phyloP scores from a whole-genome alignment of 2,329 filamentous ascomycete genomes.

The Coniochaeta sp. region DNA sequence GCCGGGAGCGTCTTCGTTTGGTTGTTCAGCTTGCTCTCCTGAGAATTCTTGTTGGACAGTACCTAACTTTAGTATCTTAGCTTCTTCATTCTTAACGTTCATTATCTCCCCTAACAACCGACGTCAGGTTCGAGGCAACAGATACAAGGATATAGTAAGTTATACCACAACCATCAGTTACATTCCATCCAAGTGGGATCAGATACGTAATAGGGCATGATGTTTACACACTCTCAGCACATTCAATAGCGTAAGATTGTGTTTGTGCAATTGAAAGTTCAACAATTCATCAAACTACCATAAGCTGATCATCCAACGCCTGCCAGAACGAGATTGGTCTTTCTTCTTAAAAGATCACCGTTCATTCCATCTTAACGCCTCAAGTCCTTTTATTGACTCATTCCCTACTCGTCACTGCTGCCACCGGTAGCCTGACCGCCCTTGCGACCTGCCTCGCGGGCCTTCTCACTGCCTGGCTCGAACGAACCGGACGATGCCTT shows the following conservation, averaged over 20 bases:
- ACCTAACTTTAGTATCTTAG: too few relatives aligned
- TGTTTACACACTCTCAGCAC: too few relatives aligned
- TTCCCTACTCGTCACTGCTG: slow-evolving; percentile 1
- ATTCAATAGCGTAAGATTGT: too few relatives aligned
- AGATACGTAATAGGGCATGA: too few relatives aligned
- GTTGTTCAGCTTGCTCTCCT: background rate
- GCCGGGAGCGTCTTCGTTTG: background rate
- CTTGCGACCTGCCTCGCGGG: slow-evolving; percentile 46
- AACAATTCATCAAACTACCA: background rate
- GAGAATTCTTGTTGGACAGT: too few relatives aligned
- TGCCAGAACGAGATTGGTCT: background rate
- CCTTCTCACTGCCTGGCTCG: slow-evolving; percentile 42
- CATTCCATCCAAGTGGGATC: too few relatives aligned
- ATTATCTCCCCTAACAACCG: too few relatives aligned
- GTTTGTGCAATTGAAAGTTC: background rate
- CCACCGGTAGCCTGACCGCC: slow-evolving; percentile 27
- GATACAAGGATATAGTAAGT: too few relatives aligned
- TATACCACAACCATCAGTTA: too few relatives aligned
- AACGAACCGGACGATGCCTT: slow-evolving; percentile 47
- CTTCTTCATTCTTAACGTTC: too few relatives aligned
- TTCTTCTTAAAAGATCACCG: background rate
- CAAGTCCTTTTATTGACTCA: slow-evolving; percentile 1
- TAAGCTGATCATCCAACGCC: background rate
- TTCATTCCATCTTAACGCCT: background rate
- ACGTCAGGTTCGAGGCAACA: too few relatives aligned